Conservation (phyloP, 352 stramenopile species). For the Pythium oligandrum region DNA sequence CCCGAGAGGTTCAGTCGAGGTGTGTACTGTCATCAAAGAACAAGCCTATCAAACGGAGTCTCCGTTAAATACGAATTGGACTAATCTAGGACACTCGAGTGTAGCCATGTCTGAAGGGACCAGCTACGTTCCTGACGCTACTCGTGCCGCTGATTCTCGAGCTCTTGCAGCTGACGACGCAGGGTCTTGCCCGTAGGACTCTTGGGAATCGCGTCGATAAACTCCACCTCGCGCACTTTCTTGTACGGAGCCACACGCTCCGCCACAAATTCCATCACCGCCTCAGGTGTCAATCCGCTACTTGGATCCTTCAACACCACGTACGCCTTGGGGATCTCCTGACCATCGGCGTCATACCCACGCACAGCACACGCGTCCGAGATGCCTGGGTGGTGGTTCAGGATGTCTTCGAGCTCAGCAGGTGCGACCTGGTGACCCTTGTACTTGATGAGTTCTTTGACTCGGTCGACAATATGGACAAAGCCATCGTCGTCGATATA, state of each 20-base stretch:
- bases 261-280: slow-evolving; percentile 78
- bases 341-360: slow-evolving; percentile 40
- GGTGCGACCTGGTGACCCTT: slow-evolving; percentile 91
- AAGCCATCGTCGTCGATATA: slow-evolving; percentile 91
- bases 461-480: slow-evolving; percentile 89
- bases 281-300: slow-evolving; percentile 38
- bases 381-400: slow-evolving; percentile 71
- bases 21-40: too few relatives aligned
- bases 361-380: slow-evolving; percentile 45
- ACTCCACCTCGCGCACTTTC: slow-evolving; percentile 74
- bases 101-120: too few relatives aligned
- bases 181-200: slow-evolving; percentile 91
- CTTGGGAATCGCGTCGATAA: slow-evolving; percentile 88
- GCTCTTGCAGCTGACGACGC: slow-evolving; percentile 61
- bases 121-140: too few relatives aligned
- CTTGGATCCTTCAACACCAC: slow-evolving; percentile 65
- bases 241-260: slow-evolving; percentile 73
- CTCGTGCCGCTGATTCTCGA: slow-evolving; percentile 8
- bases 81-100: too few relatives aligned
- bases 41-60: too few relatives aligned
- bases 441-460: slow-evolving; percentile 96
- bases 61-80: too few relatives aligned
- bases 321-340: slow-evolving; percentile 91
- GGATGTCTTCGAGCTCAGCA: slow-evolving; percentile 90
- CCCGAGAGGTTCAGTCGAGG: too few relatives aligned